A percentile compares a stretch with the other conserved stretches of the same genome.
Conservation (phyloP, 441 rosid genomes). For the Bocquillonia castaneifolia region DNA sequence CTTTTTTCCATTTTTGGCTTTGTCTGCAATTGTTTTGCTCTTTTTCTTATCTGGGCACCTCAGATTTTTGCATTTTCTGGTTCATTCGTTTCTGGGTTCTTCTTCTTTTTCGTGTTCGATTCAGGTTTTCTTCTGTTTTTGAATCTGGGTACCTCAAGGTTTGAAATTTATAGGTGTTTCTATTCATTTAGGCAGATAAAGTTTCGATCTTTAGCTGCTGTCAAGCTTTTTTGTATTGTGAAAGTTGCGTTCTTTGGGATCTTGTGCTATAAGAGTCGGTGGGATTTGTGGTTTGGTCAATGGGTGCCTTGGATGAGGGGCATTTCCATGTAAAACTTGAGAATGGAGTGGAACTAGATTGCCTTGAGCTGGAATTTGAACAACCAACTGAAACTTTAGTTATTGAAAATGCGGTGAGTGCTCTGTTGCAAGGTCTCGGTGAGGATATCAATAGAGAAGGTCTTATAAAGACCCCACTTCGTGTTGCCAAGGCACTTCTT, state of each 20-base stretch:
- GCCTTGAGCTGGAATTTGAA: constrained; percentile 46
- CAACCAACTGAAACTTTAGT: constrained; percentile 51
- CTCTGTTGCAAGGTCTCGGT: constrained; percentile 67
- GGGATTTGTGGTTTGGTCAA: constrained; percentile 38
- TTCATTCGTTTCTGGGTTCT: constrained; percentile 1
- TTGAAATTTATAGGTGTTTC: too few species aligned
- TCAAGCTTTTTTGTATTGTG: constrained; percentile 16
- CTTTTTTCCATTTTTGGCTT: background rate
- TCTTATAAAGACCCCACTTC: constrained; percentile 79
- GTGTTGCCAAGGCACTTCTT: constrained; percentile 90
- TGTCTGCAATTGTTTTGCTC: background rate
- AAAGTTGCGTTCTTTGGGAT: constrained; percentile 28
- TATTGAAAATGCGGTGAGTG: constrained; percentile 75
- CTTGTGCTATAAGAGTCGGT: constrained; percentile 17
- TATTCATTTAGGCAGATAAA: background rate
- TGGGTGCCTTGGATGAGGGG: constrained; percentile 80
- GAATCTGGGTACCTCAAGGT: background rate
- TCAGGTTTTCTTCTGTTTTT: background rate
- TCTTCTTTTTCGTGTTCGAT: background rate
- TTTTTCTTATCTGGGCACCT: constrained; percentile 15
- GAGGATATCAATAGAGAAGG: constrained; percentile 88
- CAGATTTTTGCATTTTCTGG: background rate
- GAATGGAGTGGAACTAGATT: constrained; percentile 46
- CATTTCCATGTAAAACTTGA: constrained; percentile 55
- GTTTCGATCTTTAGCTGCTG: background rate